Base-by-base conservation (phyloP, 2,329 filamentous ascomycete species). In the Chrysosporium keratinophilum region DNA sequence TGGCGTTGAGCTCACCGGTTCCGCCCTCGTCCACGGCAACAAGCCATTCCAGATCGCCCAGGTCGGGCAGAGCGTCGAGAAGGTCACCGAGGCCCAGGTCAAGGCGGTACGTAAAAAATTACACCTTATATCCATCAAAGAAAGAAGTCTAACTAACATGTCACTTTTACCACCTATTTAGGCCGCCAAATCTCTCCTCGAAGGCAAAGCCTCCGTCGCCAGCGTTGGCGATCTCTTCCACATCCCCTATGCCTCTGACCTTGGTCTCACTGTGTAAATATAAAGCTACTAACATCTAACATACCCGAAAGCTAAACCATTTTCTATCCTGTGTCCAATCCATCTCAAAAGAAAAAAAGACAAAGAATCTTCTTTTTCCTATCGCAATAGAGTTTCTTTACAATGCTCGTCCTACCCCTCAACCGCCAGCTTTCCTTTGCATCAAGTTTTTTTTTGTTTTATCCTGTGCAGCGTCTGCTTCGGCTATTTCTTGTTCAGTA, bases 171-270 rank as follows among this genome's bases (percentile, higher is more conserved):
- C 17, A n/a, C 3, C 37, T 53, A 51, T 49, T 48, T 67, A 97
- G 90, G 82, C 85, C 67, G 90, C 90, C 67, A 94, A 95, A 79
- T 77, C 84, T 67, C 79, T 96, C 63, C 77, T 97, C 60, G 85
- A 90, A 62, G 83, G 82, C 72, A 97, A 90, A 80, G 90, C 91
- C 50, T 85, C 88, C 52, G 87, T 96, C 59, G 85, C 88, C 58
- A 79, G 88, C 56, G 89, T 97, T 59, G 93, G 93, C 71, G 93
- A 98, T 70, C 80, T 98, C 64, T 85, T 88, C 72, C 80, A 85
- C 65, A 82, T 98, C 68, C 93, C 93, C 55, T 98, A 85, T 69
- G 93, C 89, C 61, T 87, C 90, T 74, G 93, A 98, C 69, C 78
- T 98, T 70, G 94, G 91, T 64, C 81, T 98, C 69, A 88, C 84